A percentile compares a stretch with the other conserved stretches of the same genome.
These are phyloP conservation scores for Martensiomyces pterosporus DNA, from an alignment of 192 early-diverging fungal species.

Conservation along the genomic window DNA sequence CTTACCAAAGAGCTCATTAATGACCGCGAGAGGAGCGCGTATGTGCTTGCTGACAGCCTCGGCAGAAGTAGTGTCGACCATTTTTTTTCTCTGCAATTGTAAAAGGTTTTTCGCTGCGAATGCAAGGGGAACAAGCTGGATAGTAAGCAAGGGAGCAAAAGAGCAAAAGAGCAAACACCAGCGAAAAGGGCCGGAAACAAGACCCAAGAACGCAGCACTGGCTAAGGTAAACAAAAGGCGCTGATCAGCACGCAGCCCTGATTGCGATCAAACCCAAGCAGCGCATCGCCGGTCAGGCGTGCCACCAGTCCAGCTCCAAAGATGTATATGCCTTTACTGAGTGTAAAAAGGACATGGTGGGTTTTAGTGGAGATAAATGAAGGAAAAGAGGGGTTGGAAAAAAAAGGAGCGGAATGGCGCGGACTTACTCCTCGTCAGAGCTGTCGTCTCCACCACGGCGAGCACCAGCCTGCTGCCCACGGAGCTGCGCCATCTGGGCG, in stretches of 20 bases:
- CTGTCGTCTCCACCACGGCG: constrained; percentile 42
- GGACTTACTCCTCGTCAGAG: constrained; percentile 51
- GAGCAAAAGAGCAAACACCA: too few species aligned
- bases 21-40: constrained; percentile 23
- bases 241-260: too few species aligned
- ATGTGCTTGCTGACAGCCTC: constrained; percentile 38
- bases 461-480: constrained; percentile 59
- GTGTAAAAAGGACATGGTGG: constrained; percentile 1
- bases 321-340: constrained; percentile 1
- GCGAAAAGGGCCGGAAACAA: too few species aligned
- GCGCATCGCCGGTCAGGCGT: too few species aligned
- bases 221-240: too few species aligned
- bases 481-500: constrained; percentile 90
- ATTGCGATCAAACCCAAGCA: too few species aligned
- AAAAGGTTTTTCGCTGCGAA: too few species aligned
- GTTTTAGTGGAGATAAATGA: background rate
- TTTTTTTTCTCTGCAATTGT: too few species aligned
- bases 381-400: background rate
- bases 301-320: background rate
- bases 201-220: too few species aligned
- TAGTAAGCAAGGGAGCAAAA: too few species aligned
- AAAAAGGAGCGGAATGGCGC: background rate
- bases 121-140: too few species aligned
- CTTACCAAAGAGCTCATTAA: constrained; percentile 40
- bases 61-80: too few species aligned